A percentile compares a stretch with the other conserved stretches of the same genome.
These are phyloP conservation scores for Emericellopsis atlantica DNA, from an alignment of 2,329 filamentous ascomycete genomes.

Conservation along the genomic window DNA sequence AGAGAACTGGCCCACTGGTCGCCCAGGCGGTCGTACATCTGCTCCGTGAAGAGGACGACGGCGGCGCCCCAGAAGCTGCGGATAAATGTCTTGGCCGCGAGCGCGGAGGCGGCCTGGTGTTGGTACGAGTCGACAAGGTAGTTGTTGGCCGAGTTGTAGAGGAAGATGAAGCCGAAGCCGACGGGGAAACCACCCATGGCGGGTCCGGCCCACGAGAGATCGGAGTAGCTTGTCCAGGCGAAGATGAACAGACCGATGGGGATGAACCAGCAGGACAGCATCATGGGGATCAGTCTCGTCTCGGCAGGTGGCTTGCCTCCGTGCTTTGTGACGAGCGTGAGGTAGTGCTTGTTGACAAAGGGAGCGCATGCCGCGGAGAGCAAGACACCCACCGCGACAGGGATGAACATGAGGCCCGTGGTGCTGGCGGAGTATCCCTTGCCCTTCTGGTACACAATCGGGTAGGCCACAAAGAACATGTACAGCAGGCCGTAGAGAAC, in stretches of 20 bases:
- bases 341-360: slow-evolving; percentile 70
- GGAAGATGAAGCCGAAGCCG: slow-evolving; percentile 72
- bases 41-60: slow-evolving; percentile 66
- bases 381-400: slow-evolving; percentile 64
- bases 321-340: slow-evolving; percentile 47
- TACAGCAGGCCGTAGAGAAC: slow-evolving; percentile 65
- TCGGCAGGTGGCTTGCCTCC: slow-evolving; percentile 67
- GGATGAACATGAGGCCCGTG: slow-evolving; percentile 81
- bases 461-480: slow-evolving; percentile 65
- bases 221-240: slow-evolving; percentile 50
- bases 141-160: slow-evolving; percentile 70
- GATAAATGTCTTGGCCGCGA: slow-evolving; percentile 72
- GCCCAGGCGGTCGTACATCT: slow-evolving; percentile 65
- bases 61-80: slow-evolving; percentile 70
- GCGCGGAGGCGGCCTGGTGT: slow-evolving; percentile 65
- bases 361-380: slow-evolving; percentile 55
- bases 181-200: slow-evolving; percentile 58
- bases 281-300: slow-evolving; percentile 70
- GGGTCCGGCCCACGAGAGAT: slow-evolving; percentile 59
- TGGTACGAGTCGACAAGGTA: slow-evolving; percentile 55
- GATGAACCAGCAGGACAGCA: slow-evolving; percentile 62
- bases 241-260: slow-evolving; percentile 46
- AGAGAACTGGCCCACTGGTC: slow-evolving; percentile 67
- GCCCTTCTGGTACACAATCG: slow-evolving; percentile 62
- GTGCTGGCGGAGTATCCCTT: slow-evolving; percentile 65